Evolutionary conservation across 441 rosid genomes (phyloP).

Genomic region (Croton setiger): DNA sequence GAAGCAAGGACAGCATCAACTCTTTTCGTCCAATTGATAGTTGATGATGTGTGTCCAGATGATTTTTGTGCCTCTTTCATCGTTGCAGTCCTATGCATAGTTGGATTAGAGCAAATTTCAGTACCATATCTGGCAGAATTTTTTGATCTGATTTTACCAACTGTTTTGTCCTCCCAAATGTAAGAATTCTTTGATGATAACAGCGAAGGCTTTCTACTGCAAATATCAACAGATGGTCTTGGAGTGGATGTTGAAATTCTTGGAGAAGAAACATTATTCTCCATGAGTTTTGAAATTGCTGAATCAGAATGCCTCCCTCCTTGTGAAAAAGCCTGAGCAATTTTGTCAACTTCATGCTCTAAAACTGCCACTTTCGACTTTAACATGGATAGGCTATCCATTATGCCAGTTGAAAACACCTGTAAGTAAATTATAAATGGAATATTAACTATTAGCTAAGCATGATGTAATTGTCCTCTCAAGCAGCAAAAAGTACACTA

Average conservation of each 20-base stretch:
- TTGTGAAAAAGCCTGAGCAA: conserved; percentile 38
- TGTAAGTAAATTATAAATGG: conserved; percentile 24
- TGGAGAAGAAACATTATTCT: conserved; percentile 54
- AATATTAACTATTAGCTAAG: not conserved
- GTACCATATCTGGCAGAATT: conserved; percentile 39
- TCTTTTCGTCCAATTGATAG: conserved; percentile 35
- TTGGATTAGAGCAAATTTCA: conserved; percentile 43
- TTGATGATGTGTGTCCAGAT: conserved; percentile 39
- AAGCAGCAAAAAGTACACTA: not conserved
- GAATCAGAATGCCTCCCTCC: conserved; percentile 40
- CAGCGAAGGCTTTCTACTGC: conserved; percentile 42
- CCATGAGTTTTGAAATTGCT: conserved; percentile 40
- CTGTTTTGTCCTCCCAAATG: conserved; percentile 48
- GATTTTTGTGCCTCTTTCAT: conserved; percentile 44
- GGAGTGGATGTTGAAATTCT: conserved; percentile 68
- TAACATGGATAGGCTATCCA: conserved; percentile 57
- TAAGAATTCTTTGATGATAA: conserved; percentile 42
- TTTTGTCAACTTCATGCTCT: conserved; percentile 65
- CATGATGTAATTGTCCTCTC: not conserved
- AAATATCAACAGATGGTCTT: conserved; percentile 57
- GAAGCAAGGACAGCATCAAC: conserved; percentile 35
- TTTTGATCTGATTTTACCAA: conserved; percentile 43
- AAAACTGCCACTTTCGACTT: conserved; percentile 70
- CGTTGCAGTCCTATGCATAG: conserved; percentile 35
- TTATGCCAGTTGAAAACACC: conserved; percentile 68